Conservation (phyloP, 164 flowering plant species). For the Aristolochia fimbriata region DNA sequence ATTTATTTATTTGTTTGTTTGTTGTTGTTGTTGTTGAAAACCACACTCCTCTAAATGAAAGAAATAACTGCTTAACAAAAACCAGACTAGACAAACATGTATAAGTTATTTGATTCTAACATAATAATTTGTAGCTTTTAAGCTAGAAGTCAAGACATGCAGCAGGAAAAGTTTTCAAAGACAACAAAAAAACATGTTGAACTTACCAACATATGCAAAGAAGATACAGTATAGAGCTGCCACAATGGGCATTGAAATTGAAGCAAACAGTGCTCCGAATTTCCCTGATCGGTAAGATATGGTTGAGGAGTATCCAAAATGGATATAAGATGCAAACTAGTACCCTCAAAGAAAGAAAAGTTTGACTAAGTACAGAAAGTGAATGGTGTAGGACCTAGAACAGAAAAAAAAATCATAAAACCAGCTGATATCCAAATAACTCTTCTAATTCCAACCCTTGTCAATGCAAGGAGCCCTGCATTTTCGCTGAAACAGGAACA, state of each 20-base stretch:
- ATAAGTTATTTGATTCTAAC: no score
- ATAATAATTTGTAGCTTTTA: no score
- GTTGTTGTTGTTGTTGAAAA: no score
- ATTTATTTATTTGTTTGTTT: no score
- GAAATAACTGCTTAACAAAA: no score
- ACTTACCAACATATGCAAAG: constrained; percentile 55
- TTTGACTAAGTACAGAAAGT: no score
- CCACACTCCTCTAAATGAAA: no score
- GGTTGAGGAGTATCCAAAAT: background rate
- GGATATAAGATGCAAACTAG: background rate
- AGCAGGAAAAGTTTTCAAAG: background rate
- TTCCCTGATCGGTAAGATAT: constrained; percentile 11
- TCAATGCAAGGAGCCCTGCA: constrained; percentile 67
- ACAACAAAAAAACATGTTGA: background rate
- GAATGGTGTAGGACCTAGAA: constrained; percentile 33
- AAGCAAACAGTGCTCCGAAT: constrained; percentile 25
- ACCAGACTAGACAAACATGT: no score
- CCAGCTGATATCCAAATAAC: constrained; percentile 55
- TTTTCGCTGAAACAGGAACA: constrained; percentile 43
- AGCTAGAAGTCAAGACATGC: no score
- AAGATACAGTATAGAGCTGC: constrained; percentile 42
- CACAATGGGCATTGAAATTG: constrained; percentile 19
- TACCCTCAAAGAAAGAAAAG: background rate
- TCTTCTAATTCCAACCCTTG: constrained; percentile 71
- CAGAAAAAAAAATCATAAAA: constrained; percentile 74